Evolutionary conservation across 352 stramenopile species (phyloP).

Genomic region (Globisporangium recalcitrans): DNA sequence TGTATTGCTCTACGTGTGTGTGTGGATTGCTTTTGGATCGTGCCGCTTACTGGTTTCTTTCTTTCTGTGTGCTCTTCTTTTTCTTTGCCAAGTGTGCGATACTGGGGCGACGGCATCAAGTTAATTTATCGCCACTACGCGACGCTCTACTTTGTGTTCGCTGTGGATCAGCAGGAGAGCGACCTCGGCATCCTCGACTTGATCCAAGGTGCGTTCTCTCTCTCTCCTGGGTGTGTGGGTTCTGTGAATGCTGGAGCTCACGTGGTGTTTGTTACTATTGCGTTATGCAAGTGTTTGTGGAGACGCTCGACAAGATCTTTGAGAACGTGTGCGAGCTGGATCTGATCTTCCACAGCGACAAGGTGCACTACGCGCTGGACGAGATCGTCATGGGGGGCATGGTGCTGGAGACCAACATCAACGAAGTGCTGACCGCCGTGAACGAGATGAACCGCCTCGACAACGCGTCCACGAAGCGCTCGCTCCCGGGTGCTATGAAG

Average conservation of each 20-base stretch:
- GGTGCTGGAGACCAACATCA: conserved; percentile 99
- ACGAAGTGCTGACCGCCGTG: conserved; percentile 94
- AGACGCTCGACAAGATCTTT: conserved; percentile 98
- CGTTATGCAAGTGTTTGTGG: conserved; percentile 84
- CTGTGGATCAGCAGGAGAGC: conserved; percentile 97
- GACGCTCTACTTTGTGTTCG: conserved; percentile 99
- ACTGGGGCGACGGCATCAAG: conserved; percentile 97
- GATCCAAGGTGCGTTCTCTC: conserved; percentile 89
- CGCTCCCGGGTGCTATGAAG: conserved; percentile 68
- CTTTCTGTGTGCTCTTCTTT: conserved; percentile 9
- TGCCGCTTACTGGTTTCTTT: not conserved
- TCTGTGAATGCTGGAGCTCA: not conserved
- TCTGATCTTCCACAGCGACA: conserved; percentile 99
- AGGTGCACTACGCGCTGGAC: conserved; percentile 96
- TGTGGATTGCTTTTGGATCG: not conserved
- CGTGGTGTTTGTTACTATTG: conserved; percentile 19
- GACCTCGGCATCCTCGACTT: conserved; percentile 99
- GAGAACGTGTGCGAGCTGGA: conserved; percentile 99
- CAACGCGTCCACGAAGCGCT: conserved; percentile 71
- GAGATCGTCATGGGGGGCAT: conserved; percentile 99
- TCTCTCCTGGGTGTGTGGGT: not conserved
- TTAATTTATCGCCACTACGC: conserved; percentile 99
- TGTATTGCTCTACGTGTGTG: not conserved
- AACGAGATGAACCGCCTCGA: conserved; percentile 97
- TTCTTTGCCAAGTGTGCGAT: conserved; percentile 47